phyloP scores from a whole-genome alignment of 2,329 filamentous ascomycete species.

The Boeremia exigua region DNA sequence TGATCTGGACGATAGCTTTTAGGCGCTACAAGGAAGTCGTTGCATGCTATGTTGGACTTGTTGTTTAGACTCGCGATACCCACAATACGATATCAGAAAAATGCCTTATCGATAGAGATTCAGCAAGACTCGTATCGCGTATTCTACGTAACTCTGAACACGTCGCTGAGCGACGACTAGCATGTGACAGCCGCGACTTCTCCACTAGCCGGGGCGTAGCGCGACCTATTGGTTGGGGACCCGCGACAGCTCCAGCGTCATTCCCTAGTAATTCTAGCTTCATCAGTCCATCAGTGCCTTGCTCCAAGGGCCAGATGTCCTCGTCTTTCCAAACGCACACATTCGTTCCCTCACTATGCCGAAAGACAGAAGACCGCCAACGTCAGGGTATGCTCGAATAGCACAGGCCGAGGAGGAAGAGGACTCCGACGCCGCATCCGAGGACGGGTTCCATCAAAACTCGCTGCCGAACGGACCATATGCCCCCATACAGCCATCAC shows the following conservation, averaged over 20 bases:
- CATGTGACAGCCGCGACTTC: constrained; percentile 12
- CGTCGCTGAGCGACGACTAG: not conserved
- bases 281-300: constrained; percentile 1
- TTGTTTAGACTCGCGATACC: constrained; percentile 16
- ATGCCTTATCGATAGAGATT: not conserved
- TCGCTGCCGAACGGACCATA: constrained; percentile 50
- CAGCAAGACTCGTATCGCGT: not conserved
- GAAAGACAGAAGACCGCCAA: constrained; percentile 48
- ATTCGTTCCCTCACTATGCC: constrained; percentile 32
- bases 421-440: constrained; percentile 46
- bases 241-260: constrained; percentile 35
- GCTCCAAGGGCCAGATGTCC: constrained; percentile 10
- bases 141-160: not conserved
- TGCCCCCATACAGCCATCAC: constrained; percentile 56
- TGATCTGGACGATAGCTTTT: constrained; percentile 58
- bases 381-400: constrained; percentile 59
- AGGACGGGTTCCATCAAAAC: constrained; percentile 48
- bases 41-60: not conserved
- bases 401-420: constrained; percentile 61
- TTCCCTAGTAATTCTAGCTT: constrained; percentile 26
- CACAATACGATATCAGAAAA: not conserved
- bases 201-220: constrained; percentile 20
- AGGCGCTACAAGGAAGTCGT: not conserved
- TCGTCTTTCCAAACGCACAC: not conserved
- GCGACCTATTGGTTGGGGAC: constrained; percentile 15